A percentile compares a stretch with the other conserved stretches of the same genome.
These are phyloP conservation scores for Breynia disticha DNA, from an alignment of 441 rosid species.

Conservation along the genomic window DNA sequence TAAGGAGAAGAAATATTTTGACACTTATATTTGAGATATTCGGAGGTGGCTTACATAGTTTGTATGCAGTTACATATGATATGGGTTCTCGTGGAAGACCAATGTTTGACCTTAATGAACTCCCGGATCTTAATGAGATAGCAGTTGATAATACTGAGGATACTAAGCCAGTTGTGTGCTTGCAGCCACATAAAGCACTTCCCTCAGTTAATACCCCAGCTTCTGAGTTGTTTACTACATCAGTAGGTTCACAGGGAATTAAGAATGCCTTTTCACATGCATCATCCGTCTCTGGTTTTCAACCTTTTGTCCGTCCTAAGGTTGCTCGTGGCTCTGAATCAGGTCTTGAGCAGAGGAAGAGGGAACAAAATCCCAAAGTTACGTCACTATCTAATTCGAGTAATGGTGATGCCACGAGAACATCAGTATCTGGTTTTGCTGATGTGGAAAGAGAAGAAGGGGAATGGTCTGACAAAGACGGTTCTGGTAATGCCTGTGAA, in stretches of 20 bases:
- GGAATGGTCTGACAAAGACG: slow-evolving; percentile 82
- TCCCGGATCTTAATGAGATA: slow-evolving; percentile 80
- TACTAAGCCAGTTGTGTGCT: slow-evolving; percentile 30
- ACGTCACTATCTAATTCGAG: slow-evolving; percentile 28
- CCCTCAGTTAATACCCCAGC: slow-evolving; percentile 36
- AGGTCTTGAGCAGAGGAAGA: slow-evolving; percentile 30
- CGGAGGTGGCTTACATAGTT: slow-evolving; percentile 24
- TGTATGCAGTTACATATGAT: slow-evolving; percentile 69
- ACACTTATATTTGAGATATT: slow-evolving; percentile 13
- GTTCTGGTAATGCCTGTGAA: slow-evolving; percentile 30
- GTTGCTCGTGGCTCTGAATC: slow-evolving; percentile 26
- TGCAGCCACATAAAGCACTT: slow-evolving; percentile 48
- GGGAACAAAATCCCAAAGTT: slow-evolving; percentile 20
- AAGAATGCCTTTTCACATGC: slow-evolving; percentile 65
- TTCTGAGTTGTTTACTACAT: slow-evolving; percentile 42
- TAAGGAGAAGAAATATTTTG: slow-evolving; percentile 21
- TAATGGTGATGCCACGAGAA: slow-evolving; percentile 26
- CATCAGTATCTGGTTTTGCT: slow-evolving; percentile 24
- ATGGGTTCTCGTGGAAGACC: slow-evolving; percentile 86
- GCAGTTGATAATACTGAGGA: slow-evolving; percentile 47
- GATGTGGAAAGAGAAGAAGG: slow-evolving; percentile 91
- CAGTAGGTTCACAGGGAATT: slow-evolving; percentile 39
- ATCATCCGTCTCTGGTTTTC: slow-evolving; percentile 78
- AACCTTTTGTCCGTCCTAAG: slow-evolving; percentile 65
- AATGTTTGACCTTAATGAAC: slow-evolving; percentile 92